Evolutionary conservation across 352 stramenopile species (phyloP), one percentile per base, ranked within the genome.

Genomic region (Globisporangium spiculum): DNA sequence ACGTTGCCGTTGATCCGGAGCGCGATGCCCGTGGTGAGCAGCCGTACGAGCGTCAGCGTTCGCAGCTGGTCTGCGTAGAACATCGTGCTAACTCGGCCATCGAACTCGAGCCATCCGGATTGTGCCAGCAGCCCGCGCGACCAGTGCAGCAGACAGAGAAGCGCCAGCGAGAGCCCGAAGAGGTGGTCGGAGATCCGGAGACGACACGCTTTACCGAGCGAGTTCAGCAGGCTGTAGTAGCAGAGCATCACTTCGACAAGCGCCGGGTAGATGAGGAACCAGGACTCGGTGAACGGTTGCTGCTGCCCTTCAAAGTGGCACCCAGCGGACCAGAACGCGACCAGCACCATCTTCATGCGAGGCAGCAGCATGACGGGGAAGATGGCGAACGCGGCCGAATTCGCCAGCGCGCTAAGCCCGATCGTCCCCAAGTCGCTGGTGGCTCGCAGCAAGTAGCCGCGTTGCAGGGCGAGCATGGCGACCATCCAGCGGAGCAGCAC

Each of bases 1-100:
- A 54, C 48, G n/a, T 54, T 30, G 8, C 48, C n/a, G 48, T 54
- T 54, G 48, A 54, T 54, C 48, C 48, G 48, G 8, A 54, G 24
- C n/a, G 20, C 48, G 48, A 54, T 22, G 12, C 48, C 18, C 8
- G 48, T 54, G n/a, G 48, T 27, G 20, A 27, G 4, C 5, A 54
- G n/a, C 18, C 14, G 18, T 20, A 54, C 5, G 48, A 54, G n/a
- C 8, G 48, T 54, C 16, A 54, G 48, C 18, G 48, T 54, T 20
- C 14, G 48, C 16, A 54, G 48, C n/a, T 54, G n/a, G 48, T 54
- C n/a, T 8, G n/a, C 3, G 24, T 54, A 54, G 48, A 54, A 54
- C 20, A 3, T 20, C 0, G 48, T 54, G 20, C 6, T 22, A 1
- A 22, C 48, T 3, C 48, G 48, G 1, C 48, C 48, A 22, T 54